These are phyloP conservation scores for Psilocybe subaeruginosa DNA, from an alignment of 768 basidiomycete genomes.

Conservation along the genomic window DNA sequence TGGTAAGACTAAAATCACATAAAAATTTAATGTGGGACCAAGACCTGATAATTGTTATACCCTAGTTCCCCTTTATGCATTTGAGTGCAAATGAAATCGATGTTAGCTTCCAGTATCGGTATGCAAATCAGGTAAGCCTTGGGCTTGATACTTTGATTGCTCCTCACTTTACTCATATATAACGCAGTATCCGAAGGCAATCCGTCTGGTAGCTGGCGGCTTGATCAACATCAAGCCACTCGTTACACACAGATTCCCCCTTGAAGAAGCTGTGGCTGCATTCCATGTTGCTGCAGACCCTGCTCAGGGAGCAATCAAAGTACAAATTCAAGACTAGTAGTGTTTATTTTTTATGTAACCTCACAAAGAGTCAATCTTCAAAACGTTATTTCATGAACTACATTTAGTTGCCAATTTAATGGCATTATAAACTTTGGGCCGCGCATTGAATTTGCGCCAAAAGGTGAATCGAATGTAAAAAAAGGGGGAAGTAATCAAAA, in stretches of 20 bases:
- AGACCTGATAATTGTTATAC: not conserved
- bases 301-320: constrained; percentile 68
- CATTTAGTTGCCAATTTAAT: not conserved
- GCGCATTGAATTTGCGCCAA: not conserved
- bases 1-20: constrained; percentile 35
- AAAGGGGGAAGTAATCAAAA: not conserved
- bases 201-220: constrained; percentile 77
- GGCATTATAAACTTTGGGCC: not conserved
- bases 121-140: constrained; percentile 56
- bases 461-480: not conserved
- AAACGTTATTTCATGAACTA: no score
- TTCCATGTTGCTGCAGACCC: constrained; percentile 79
- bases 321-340: constrained; percentile 59
- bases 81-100: constrained; percentile 73
- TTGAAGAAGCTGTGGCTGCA: constrained; percentile 76
- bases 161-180: not conserved
- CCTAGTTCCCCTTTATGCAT: constrained; percentile 71
- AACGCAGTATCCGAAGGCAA: constrained; percentile 77
- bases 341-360: no score
- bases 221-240: constrained; percentile 76
- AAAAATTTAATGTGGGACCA: not conserved
- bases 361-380: no score
- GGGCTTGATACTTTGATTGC: not conserved
- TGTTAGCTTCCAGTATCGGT: constrained; percentile 69
- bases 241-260: constrained; percentile 74